A percentile compares a stretch with the other conserved stretches of the same genome.
Conservation (phyloP, 2,329 filamentous ascomycete genomes). For the Diaporthe australafricana region DNA sequence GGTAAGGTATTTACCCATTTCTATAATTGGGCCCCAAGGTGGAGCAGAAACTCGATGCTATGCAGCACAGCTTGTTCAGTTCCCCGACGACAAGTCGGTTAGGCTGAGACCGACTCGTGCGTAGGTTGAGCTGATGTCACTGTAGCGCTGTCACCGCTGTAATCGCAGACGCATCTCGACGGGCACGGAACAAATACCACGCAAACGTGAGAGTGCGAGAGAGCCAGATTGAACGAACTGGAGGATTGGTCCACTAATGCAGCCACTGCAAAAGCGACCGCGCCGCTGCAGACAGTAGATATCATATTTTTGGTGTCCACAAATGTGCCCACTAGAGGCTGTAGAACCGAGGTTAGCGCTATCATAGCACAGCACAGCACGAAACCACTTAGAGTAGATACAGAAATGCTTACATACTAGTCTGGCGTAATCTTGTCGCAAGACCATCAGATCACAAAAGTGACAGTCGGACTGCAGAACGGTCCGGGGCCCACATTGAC, state of each 20-base stretch:
- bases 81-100: background rate
- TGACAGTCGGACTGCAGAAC: background rate
- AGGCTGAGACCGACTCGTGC: background rate
- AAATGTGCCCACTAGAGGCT: too few species aligned
- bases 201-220: background rate
- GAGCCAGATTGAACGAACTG: background rate
- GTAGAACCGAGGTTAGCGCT: too few species aligned
- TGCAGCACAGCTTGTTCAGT: background rate
- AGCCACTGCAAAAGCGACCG: too few species aligned
- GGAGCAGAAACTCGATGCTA: slow-evolving; percentile 7
- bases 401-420: background rate
- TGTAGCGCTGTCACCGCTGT: background rate
- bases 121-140: background rate
- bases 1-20: background rate
- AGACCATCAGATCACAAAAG: background rate
- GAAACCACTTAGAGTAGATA: background rate
- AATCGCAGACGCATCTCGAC: background rate
- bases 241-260: too few species aligned
- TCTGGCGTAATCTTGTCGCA: too few species aligned
- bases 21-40: background rate
- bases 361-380: too few species aligned
- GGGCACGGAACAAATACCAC: too few species aligned
- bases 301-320: too few species aligned
- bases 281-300: too few species aligned
- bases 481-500: background rate